Evolutionary conservation across 2,329 filamentous ascomycete genomes (phyloP).

Genomic region (Clonostachys byssicola): DNA sequence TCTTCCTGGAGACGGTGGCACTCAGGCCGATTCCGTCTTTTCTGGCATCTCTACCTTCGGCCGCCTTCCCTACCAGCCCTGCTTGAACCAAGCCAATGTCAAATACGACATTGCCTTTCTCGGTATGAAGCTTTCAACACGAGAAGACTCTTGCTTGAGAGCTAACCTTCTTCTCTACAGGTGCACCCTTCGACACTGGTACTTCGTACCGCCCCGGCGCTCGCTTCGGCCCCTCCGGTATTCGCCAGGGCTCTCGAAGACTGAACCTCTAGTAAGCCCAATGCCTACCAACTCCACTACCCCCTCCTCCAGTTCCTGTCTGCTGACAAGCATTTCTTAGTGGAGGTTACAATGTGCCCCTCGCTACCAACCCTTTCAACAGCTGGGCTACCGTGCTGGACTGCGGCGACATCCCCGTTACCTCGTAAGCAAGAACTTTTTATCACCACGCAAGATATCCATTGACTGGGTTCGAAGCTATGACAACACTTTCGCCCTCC

Average conservation of each 20-base stretch:
- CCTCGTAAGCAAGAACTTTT: slow-evolving; percentile 53
- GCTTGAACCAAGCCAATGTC: slow-evolving; percentile 63
- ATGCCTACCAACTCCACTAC: neutral
- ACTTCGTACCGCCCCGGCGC: slow-evolving; percentile 83
- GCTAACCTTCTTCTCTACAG: slow-evolving; percentile 26
- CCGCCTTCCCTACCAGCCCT: slow-evolving; percentile 72
- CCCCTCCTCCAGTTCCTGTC: too few species aligned
- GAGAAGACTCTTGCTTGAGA: neutral
- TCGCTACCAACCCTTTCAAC: slow-evolving; percentile 76
- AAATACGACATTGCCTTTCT: slow-evolving; percentile 85
- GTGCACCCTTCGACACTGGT: slow-evolving; percentile 80
- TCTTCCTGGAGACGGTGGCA: slow-evolving; percentile 79
- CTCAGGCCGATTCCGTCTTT: slow-evolving; percentile 81
- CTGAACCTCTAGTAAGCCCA: slow-evolving; percentile 78
- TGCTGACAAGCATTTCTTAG: slow-evolving; percentile 33
- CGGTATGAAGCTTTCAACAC: slow-evolving; percentile 41
- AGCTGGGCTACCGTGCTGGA: slow-evolving; percentile 76
- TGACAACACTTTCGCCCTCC: slow-evolving; percentile 76
- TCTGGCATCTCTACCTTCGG: slow-evolving; percentile 86
- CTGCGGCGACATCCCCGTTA: slow-evolving; percentile 82
- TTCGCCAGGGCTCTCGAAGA: slow-evolving; percentile 79
- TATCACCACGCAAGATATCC: neutral
- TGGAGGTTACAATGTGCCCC: slow-evolving; percentile 81
- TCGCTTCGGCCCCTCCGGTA: slow-evolving; percentile 79
- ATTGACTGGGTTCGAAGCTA: slow-evolving; percentile 48